Evolutionary conservation across 1,284 basidiomycete genomes (phyloP), one percentile per base, ranked within the genome.

Genomic region (Ceratobasidium sp.): DNA sequence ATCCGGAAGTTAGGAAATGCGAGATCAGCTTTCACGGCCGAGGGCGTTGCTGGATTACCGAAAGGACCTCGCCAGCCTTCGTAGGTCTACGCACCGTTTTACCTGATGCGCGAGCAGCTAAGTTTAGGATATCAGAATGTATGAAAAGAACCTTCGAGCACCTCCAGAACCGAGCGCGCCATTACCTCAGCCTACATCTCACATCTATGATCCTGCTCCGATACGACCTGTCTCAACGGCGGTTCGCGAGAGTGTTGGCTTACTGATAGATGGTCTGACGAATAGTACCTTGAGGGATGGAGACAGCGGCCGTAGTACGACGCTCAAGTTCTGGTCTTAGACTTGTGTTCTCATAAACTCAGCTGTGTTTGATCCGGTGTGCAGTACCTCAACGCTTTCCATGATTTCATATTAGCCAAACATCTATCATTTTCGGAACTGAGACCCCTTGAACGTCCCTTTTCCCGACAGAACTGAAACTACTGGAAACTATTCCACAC

Each of bases 181-280:
- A 1, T 81, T 93, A 23, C 83, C 85, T 5, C 90, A 92, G 77
- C 91, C 91, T 1, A 89, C 87, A 72, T 89, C 91, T 16, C 91
- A 93, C 79, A 88, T 91, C 0, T 91, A 87, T 75, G 91, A 93
- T 79, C 88, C 88, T 11, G 85, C 89, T 16, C 88, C 90, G 7
- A 90, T 92, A 87, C 82, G 90, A 21, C 90, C 91, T 1, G 91
- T 92, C 28, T 91, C 88, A 78, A 87, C 87, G 46, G 91, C 90
- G 16, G 88, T 92, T 28, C 88, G 90, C 76, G 88, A 88, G 74
- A 89, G 90, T 6, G 85, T 91, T 41, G 87, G 88, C 7, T 83
- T 90, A 77, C 81, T 92, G 50, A 79, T 91, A 5, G 85, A 88
- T 2, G 80, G 82, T 26, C 58, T 55, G 14, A 75, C 55, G 7